phyloP scores from a whole-genome alignment of 345 rosid genomes.

The Brassica napus region Da-Ae NC_063443.1:12297501-12298000 shows the following conservation, averaged over 20 bases:
- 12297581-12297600: slow-evolving; percentile 84
- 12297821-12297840: not conserved
- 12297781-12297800: slow-evolving; percentile 30
- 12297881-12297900: slow-evolving; percentile 65
- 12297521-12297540: slow-evolving; percentile 81
- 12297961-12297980: slow-evolving; percentile 58
- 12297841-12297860: slow-evolving; percentile 54
- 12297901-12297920: slow-evolving; percentile 80
- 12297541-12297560: slow-evolving; percentile 61
- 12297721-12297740: slow-evolving; percentile 72
- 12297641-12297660: slow-evolving; percentile 81
- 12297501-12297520: slow-evolving; percentile 57
- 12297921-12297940: slow-evolving; percentile 87
- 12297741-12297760: slow-evolving; percentile 35
- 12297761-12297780: slow-evolving; percentile 28
- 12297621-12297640: slow-evolving; percentile 72
- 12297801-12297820: not conserved
- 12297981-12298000: slow-evolving; percentile 62
- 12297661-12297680: slow-evolving; percentile 75
- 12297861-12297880: slow-evolving; percentile 54
- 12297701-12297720: slow-evolving; percentile 81
- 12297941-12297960: slow-evolving; percentile 49
- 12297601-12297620: slow-evolving; percentile 52
- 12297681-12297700: slow-evolving; percentile 70
- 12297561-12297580: slow-evolving; percentile 61